phyloP scores from a whole-genome alignment of 2,329 filamentous ascomycete genomes.

The Cercospora zeae-maydis region DNA sequence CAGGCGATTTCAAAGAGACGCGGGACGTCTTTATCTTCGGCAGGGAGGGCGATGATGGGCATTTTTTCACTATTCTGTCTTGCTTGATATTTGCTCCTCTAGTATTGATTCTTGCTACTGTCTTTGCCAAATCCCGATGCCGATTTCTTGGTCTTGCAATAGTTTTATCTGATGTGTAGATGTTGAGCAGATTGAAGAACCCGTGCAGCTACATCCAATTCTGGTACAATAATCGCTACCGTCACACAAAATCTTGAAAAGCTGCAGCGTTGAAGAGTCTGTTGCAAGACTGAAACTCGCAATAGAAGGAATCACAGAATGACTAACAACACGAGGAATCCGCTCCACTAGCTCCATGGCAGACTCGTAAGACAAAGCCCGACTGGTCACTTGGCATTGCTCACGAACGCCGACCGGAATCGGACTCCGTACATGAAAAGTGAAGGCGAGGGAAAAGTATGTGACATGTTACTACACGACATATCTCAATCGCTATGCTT shows the following conservation, averaged over 20 bases:
- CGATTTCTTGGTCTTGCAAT: too few relatives aligned
- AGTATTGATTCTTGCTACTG: too few relatives aligned
- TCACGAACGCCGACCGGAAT: not conserved
- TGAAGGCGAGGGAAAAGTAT: not conserved
- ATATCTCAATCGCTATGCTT: too few relatives aligned
- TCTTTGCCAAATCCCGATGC: too few relatives aligned
- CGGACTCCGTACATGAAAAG: not conserved
- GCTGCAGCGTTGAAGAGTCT: too few relatives aligned
- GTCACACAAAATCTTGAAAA: too few relatives aligned
- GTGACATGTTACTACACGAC: too few relatives aligned
- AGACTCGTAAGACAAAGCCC: not conserved
- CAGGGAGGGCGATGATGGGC: slow-evolving; percentile 14
- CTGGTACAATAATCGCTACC: too few relatives aligned
- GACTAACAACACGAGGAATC: not conserved
- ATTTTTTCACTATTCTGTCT: not conserved
- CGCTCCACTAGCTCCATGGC: not conserved
- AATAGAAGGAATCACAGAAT: not conserved
- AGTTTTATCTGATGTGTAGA: too few relatives aligned
- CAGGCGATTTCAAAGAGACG: slow-evolving; percentile 33
- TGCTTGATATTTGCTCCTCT: not conserved
- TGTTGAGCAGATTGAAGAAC: too few relatives aligned
- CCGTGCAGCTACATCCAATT: too few relatives aligned
- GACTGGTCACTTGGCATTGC: not conserved
- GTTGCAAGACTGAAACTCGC: not conserved
- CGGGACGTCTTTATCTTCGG: slow-evolving; percentile 32